Percentiles rank a stretch among this genome's conserved stretches.
These are phyloP conservation scores for Neurospora sp. DNA, from an alignment of 495 filamentous ascomycete species.

Conservation along the genomic window DNA sequence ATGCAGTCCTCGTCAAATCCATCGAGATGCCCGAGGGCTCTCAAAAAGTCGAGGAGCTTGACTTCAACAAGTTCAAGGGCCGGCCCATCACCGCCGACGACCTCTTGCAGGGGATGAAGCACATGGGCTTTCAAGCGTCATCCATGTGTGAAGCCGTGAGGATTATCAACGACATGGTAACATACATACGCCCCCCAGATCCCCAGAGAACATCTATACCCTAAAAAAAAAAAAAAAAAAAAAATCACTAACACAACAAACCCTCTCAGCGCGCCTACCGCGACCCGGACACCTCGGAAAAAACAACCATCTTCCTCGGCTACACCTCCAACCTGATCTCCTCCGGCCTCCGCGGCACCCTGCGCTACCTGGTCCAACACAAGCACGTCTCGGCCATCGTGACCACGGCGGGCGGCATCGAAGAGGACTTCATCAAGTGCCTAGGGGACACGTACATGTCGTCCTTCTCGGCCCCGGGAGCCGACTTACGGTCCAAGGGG, in stretches of 20 bases:
- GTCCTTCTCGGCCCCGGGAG: slow-evolving; percentile 64
- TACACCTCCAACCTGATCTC: slow-evolving; percentile 97
- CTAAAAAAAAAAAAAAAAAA: background rate
- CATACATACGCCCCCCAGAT: slow-evolving; percentile 7
- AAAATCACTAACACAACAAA: background rate
- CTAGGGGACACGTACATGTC: slow-evolving; percentile 88
- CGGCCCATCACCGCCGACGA: slow-evolving; percentile 74
- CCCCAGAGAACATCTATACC: background rate
- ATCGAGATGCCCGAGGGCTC: slow-evolving; percentile 66
- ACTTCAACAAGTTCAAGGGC: slow-evolving; percentile 72
- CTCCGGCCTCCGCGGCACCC: slow-evolving; percentile 79
- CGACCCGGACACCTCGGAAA: slow-evolving; percentile 59
- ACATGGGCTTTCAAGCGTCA: slow-evolving; percentile 88
- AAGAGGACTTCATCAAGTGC: slow-evolving; percentile 98
- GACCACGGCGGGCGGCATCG: slow-evolving; percentile 90
- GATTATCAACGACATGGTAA: slow-evolving; percentile 93
- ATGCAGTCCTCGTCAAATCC: slow-evolving; percentile 84
- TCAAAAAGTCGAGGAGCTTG: slow-evolving; percentile 70
- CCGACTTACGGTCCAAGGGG: slow-evolving; percentile 66
- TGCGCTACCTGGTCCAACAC: slow-evolving; percentile 88
- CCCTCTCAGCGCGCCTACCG: slow-evolving; percentile 55
- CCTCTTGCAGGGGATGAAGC: slow-evolving; percentile 67
- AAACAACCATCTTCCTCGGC: slow-evolving; percentile 89
- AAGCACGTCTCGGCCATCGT: slow-evolving; percentile 85
- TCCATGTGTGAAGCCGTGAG: slow-evolving; percentile 72